Conservation (phyloP, 106 monocot species). For the Platanthera zijinensis region DNA sequence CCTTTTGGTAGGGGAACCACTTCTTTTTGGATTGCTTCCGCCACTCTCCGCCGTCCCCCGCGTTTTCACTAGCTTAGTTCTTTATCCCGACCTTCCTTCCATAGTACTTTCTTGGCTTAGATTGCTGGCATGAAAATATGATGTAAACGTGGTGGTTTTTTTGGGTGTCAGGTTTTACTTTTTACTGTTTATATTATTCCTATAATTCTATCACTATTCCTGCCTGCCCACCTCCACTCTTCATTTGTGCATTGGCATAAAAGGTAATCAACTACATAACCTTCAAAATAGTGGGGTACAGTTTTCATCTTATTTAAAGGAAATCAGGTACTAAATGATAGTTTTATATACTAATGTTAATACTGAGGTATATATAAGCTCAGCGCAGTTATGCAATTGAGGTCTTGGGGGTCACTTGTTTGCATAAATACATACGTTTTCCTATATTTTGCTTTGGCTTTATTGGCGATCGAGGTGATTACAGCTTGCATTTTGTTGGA, state of each 20-base stretch:
- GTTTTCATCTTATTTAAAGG: neutral
- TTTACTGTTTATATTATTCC: neutral
- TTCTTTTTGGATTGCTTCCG: too few species aligned
- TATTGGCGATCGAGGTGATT: neutral
- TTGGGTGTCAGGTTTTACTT: neutral
- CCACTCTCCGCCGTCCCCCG: too few species aligned
- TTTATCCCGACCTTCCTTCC: too few species aligned
- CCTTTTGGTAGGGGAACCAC: too few species aligned
- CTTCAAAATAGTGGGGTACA: neutral
- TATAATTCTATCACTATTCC: neutral
- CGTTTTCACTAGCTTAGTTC: too few species aligned
- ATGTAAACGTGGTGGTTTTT: neutral
- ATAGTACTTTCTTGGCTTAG: too few species aligned
- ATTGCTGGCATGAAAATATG: neutral
- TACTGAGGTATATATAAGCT: neutral
- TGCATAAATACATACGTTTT: neutral
- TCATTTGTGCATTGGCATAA: neutral
- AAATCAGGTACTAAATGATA: neutral
- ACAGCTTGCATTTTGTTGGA: neutral
- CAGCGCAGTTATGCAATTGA: neutral
- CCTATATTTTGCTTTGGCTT: neutral
- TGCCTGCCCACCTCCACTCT: neutral
- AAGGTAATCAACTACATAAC: neutral
- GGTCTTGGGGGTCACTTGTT: neutral
- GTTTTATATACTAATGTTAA: neutral